Evolutionary conservation across 1,284 basidiomycete species (phyloP).

Genomic region (Blastosporella zonata): DNA sequence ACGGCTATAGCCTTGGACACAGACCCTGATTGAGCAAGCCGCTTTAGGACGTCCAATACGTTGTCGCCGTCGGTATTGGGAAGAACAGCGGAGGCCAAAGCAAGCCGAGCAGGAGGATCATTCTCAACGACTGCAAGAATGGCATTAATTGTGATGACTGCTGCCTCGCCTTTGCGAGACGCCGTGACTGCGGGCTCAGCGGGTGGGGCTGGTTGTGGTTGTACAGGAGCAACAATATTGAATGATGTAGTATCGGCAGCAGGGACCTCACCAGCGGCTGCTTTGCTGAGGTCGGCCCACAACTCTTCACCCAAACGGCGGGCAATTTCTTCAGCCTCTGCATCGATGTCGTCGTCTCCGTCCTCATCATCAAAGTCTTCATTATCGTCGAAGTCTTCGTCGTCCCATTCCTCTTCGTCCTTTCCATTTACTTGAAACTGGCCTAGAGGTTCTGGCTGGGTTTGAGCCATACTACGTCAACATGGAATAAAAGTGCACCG

Average conservation of each 20-base stretch:
- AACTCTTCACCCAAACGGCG: slow-evolving; percentile 65
- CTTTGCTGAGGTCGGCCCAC: slow-evolving; percentile 68
- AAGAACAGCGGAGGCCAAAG: slow-evolving; percentile 47
- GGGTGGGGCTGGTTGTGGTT: slow-evolving; percentile 6
- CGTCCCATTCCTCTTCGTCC: slow-evolving; percentile 37
- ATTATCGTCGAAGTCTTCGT: slow-evolving; percentile 34
- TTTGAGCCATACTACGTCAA: slow-evolving; percentile 13
- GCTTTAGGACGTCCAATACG: slow-evolving; percentile 53
- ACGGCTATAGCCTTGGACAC: slow-evolving; percentile 52
- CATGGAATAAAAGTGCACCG: slow-evolving; percentile 10
- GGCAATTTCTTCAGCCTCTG: slow-evolving; percentile 69
- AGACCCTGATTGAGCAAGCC: slow-evolving; percentile 42
- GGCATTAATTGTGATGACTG: slow-evolving; percentile 56
- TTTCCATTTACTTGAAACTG: slow-evolving; percentile 5
- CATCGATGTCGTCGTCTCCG: slow-evolving; percentile 62
- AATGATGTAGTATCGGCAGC: slow-evolving; percentile 21
- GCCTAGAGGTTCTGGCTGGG: slow-evolving; percentile 6
- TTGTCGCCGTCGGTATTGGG: slow-evolving; percentile 45
- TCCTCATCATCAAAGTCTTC: slow-evolving; percentile 39
- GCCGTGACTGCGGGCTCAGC: neutral
- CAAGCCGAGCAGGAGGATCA: slow-evolving; percentile 51
- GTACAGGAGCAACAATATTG: neutral
- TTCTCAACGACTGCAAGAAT: slow-evolving; percentile 56
- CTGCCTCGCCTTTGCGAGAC: slow-evolving; percentile 47
- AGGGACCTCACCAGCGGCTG: slow-evolving; percentile 43